Percentiles rank a stretch among this genome's conserved stretches.
phyloP scores from a whole-genome alignment of 257 asterid genomes.

The Gentiana straminea region DNA sequence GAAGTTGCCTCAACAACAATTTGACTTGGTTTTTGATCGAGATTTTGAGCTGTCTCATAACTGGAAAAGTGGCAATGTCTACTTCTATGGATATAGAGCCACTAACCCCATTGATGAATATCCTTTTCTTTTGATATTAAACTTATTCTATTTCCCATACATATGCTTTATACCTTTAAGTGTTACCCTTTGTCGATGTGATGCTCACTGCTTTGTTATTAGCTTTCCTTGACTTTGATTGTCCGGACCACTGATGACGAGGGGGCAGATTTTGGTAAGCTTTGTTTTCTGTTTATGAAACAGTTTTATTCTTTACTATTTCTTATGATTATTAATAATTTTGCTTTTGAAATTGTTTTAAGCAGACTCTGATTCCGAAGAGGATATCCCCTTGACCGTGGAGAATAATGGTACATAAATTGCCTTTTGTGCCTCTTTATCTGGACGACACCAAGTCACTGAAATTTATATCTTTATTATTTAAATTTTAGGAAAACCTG shows the following conservation, averaged over 20 bases:
- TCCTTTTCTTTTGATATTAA: constrained; percentile 28
- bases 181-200: not conserved
- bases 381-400: constrained; percentile 26
- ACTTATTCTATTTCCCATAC: not conserved
- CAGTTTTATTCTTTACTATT: not conserved
- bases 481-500: constrained; percentile 32
- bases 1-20: constrained; percentile 68
- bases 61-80: constrained; percentile 68
- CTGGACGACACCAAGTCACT: too few relatives aligned
- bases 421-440: not conserved
- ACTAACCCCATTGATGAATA: constrained; percentile 41
- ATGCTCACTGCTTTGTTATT: not conserved
- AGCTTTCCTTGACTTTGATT: constrained; percentile 39
- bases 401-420: constrained; percentile 38
- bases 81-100: constrained; percentile 61
- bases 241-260: constrained; percentile 21
- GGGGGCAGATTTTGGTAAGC: constrained; percentile 35
- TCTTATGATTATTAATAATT: not conserved
- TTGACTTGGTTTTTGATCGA: constrained; percentile 50
- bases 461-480: not conserved
- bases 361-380: constrained; percentile 48
- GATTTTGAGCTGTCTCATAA: constrained; percentile 63
- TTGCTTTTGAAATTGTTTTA: constrained; percentile 1
- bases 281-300: not conserved
- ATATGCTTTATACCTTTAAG: not conserved